These are phyloP conservation scores for Aspergillus tamarii DNA, from an alignment of 2,329 filamentous ascomycete species.

Conservation along the genomic window DNA sequence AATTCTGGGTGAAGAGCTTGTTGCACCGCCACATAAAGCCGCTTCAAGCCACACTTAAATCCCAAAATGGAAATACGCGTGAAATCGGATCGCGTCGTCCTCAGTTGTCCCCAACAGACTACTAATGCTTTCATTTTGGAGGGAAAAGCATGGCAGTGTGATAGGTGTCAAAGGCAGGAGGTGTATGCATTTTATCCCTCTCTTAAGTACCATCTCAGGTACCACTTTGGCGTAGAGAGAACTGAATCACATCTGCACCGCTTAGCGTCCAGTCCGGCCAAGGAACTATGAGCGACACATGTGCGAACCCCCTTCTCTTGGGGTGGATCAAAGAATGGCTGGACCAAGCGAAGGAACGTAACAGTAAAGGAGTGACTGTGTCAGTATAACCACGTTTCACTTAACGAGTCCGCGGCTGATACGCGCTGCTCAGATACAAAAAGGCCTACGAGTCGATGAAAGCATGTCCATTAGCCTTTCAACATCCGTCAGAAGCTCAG, in stretches of 20 bases:
- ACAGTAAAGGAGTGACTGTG: slow-evolving; percentile 67
- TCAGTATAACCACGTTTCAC: slow-evolving; percentile 28
- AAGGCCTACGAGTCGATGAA: slow-evolving; percentile 78
- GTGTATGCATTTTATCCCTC: neutral
- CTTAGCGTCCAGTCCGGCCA: neutral
- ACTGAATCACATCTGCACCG: neutral
- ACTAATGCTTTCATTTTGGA: neutral
- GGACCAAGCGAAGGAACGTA: slow-evolving; percentile 68
- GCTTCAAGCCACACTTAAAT: slow-evolving; percentile 9
- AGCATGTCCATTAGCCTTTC: slow-evolving; percentile 70
- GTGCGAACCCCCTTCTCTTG: slow-evolving; percentile 72
- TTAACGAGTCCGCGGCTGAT: slow-evolving; percentile 11
- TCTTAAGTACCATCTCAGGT: neutral
- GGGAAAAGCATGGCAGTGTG: neutral
- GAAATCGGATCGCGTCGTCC: slow-evolving; percentile 2
- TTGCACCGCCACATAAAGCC: slow-evolving; percentile 4
- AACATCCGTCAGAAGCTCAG: slow-evolving; percentile 73
- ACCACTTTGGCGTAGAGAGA: neutral
- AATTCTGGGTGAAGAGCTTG: neutral
- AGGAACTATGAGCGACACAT: slow-evolving; percentile 39
- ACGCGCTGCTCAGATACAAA: slow-evolving; percentile 60
- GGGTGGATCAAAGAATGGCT: slow-evolving; percentile 78
- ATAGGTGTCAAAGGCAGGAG: neutral
- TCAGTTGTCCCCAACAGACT: neutral
- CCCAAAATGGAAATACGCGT: slow-evolving; percentile 21